These are phyloP conservation scores for barley (Hordeum vulgare) DNA, from an alignment of 176 grass and related monocot genomes.

Conservation along the genomic window MorexV3_pseudomolecules_assembly NC_058523.1:32489587-32490086, in stretches of 20 bases:
- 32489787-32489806: constrained; percentile 88
- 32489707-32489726: constrained; percentile 51
- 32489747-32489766: constrained; percentile 80
- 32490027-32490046: constrained; percentile 85
- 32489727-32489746: constrained; percentile 60
- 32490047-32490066: constrained; percentile 65
- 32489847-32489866: constrained; percentile 37
- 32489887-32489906: constrained; percentile 35
- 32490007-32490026: constrained; percentile 85
- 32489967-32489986: constrained; percentile 61
- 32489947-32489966: constrained; percentile 50
- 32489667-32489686: constrained; percentile 74
- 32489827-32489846: constrained; percentile 56
- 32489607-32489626: constrained; percentile 59
- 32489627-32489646: constrained; percentile 84
- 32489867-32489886: constrained; percentile 10
- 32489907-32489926: constrained; percentile 54
- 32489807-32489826: constrained; percentile 55
- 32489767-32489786: constrained; percentile 78
- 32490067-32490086: constrained; percentile 72
- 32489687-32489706: constrained; percentile 80
- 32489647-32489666: constrained; percentile 60
- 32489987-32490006: constrained; percentile 76
- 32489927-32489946: constrained; percentile 70
- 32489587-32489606: constrained; percentile 84